Percentiles rank a stretch among this genome's conserved stretches.
Conservation (phyloP, 139 green algal species). For the Volvox africanus region DNA sequence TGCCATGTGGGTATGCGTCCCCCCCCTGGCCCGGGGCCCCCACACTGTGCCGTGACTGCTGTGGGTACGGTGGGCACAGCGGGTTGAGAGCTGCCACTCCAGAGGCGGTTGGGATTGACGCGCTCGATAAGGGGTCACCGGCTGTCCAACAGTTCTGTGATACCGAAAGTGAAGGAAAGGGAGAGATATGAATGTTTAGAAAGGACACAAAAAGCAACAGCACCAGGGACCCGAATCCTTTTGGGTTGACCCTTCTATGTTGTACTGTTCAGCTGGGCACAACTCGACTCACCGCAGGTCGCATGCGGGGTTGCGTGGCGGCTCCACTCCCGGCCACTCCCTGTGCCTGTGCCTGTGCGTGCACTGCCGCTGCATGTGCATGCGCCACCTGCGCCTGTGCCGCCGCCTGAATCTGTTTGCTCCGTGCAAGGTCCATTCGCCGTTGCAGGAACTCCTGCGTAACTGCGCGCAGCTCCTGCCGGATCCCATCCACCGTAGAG, state of each 20-base stretch:
- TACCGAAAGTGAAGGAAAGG: not conserved
- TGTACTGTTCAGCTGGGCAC: too few relatives aligned
- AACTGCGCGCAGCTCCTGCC: constrained; percentile 24
- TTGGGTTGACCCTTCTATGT: too few relatives aligned
- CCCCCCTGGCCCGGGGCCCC: not conserved
- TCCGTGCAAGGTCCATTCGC: constrained; percentile 16
- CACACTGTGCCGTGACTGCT: not conserved
- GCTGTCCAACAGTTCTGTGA: not conserved
- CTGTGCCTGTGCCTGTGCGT: too few relatives aligned
- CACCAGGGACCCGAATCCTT: too few relatives aligned
- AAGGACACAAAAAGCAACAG: too few relatives aligned
- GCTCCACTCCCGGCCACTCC: not conserved
- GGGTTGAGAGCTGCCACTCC: not conserved
- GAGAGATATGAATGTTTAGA: not conserved
- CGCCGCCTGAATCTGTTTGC: not conserved
- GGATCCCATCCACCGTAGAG: constrained; percentile 40
- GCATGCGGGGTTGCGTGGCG: not conserved
- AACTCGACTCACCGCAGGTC: not conserved
- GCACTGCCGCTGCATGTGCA: too few relatives aligned
- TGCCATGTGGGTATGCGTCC: not conserved
- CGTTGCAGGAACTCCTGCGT: constrained; percentile 38
- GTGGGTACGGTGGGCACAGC: not conserved
- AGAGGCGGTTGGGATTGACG: not conserved
- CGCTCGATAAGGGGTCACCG: not conserved
- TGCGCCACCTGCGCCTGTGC: too few relatives aligned